A percentile compares a stretch with the other conserved stretches of the same genome.
These are phyloP conservation scores for Blastosporella zonata DNA, from an alignment of 1,284 basidiomycete species.

Conservation along the genomic window DNA sequence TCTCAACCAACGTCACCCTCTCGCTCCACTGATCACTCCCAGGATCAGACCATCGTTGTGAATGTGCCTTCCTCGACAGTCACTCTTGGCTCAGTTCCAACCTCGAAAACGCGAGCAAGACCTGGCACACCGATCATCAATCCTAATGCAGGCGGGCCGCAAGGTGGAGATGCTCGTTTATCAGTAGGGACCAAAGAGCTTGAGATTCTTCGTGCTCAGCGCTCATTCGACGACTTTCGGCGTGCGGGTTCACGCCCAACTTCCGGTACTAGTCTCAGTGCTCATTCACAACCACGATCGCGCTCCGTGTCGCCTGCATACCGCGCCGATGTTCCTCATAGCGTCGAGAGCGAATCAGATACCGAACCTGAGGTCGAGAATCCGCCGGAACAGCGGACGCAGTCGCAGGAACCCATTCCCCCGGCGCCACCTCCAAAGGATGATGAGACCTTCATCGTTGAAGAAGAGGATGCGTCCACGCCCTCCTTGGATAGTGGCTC, in stretches of 20 bases:
- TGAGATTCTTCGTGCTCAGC: constrained; percentile 20
- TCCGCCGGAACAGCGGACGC: constrained; percentile 27
- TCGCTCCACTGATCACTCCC: constrained; percentile 23
- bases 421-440: constrained; percentile 57
- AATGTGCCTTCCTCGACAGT: constrained; percentile 25
- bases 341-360: constrained; percentile 72
- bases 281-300: constrained; percentile 26
- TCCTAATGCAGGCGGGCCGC: constrained; percentile 18
- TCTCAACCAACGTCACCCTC: constrained; percentile 23
- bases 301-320: constrained; percentile 57
- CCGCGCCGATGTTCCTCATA: constrained; percentile 63
- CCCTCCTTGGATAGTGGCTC: constrained; percentile 18
- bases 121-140: constrained; percentile 10
- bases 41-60: constrained; percentile 38
- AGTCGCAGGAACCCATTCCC: constrained; percentile 30
- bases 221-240: constrained; percentile 23
- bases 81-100: constrained; percentile 21
- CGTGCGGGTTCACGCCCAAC: constrained; percentile 17
- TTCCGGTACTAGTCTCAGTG: constrained; percentile 16
- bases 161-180: constrained; percentile 20
- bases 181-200: constrained; percentile 25
- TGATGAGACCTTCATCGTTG: constrained; percentile 8
- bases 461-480: constrained; percentile 18
- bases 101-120: constrained; percentile 17
- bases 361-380: constrained; percentile 55